Evolutionary conservation across 2,329 filamentous ascomycete species (phyloP), one percentile per base, ranked within the genome.

Genomic region (Fusarium odoratissimum): DNA sequence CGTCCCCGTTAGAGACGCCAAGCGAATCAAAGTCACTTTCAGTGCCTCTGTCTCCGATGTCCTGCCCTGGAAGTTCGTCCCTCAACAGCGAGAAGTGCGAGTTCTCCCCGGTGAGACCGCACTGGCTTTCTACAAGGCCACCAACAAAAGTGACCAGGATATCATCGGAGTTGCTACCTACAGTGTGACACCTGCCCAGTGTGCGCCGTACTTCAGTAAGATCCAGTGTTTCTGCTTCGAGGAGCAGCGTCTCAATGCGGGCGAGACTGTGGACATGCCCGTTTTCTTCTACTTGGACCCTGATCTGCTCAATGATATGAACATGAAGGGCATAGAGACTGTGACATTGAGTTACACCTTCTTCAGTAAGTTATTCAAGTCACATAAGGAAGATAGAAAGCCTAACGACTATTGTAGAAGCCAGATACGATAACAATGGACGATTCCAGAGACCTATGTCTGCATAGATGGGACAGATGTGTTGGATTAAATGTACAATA

Each of bases 201-300:
- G 97, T 48, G 95, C 96, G 46, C 95, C 94, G 3, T 99, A 99
- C 82, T 99, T 99, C 80, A 97, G 93, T 89, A 99, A 99, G 88
- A 99, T 99, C 49, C 96, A 99, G 83, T 99, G 96, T 80, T 99
- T 99, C 83, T 99, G 96, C 83, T 99, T 99, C 78, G 96, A 99
- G 85, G 95, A 95, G 83, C 96, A 99, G 87, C 89, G 97, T 69
- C 83, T 99, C 74, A 95, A 96, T 80, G 95, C 95, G 10, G 95
- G 95, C 48, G 97, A 99, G 87, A 96, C 95, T 48, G 96, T 99
- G 60, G 96, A 99, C 82, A 99, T 99, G 97, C 97, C 96, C 0
- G 97, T 99, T 1, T 99, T 99, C 83, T 99, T 99, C 84, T 99
- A 98, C 83, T 93, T 99, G 74, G 96, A 99, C 79, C 96, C 96